Conservation (phyloP, 2,329 filamentous ascomycete genomes). For the Monosporascus sp. region DNA sequence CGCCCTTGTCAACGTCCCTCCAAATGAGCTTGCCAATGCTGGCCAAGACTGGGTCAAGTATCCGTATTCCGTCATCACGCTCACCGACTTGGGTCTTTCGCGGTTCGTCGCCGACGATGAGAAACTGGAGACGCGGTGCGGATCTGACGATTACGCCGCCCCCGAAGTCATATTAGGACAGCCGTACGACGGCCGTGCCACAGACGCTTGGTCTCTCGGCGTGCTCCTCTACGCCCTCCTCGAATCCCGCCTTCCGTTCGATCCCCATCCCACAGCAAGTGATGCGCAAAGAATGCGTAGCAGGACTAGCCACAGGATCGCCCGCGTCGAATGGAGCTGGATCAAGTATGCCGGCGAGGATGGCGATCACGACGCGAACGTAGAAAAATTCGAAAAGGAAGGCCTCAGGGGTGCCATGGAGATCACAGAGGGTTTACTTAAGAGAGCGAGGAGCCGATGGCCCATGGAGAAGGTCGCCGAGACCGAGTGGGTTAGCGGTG, state of each 20-base stretch:
- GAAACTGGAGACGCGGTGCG: conserved; percentile 87
- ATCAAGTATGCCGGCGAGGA: conserved; percentile 77
- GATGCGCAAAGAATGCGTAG: conserved; percentile 73
- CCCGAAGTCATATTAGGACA: conserved; percentile 95
- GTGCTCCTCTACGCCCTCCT: conserved; percentile 90
- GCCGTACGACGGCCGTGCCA: conserved; percentile 85
- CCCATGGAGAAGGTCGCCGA: conserved; percentile 66
- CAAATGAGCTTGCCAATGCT: conserved; percentile 58
- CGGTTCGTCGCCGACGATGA: conserved; percentile 80
- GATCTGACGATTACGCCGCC: conserved; percentile 94
- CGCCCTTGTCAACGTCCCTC: conserved; percentile 81
- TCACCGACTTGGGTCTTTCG: conserved; percentile 89
- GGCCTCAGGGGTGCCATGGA: conserved; percentile 70
- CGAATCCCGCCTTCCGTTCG: conserved; percentile 89
- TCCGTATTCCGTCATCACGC: conserved; percentile 76
- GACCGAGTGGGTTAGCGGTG: conserved; percentile 70
- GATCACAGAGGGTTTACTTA: conserved; percentile 79
- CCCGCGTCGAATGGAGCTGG: conserved; percentile 94
- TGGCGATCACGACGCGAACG: conserved; percentile 73
- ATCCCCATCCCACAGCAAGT: conserved; percentile 75
- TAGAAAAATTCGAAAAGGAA: conserved; percentile 54
- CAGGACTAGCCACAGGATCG: conserved; percentile 88
- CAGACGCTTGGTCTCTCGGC: conserved; percentile 91
- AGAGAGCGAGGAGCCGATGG: conserved; percentile 75
- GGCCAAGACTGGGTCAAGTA: conserved; percentile 67